phyloP scores from a whole-genome alignment of 2,329 filamentous ascomycete species.

The Ramularia endophylla region DNA sequence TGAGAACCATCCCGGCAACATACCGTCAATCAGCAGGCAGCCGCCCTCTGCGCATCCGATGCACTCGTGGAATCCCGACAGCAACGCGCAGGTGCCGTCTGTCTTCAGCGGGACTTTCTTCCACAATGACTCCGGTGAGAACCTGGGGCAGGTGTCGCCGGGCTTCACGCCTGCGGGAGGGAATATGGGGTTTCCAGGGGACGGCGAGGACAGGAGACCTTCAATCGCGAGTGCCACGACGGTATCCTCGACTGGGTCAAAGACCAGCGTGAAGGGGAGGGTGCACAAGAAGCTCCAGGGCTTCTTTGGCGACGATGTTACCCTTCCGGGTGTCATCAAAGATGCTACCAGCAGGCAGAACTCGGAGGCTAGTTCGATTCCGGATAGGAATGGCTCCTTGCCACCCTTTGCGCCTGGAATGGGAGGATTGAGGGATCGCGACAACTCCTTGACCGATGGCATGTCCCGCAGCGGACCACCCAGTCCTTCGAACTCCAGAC shows the following conservation, averaged over 20 bases:
- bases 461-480: constrained; percentile 48
- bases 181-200: constrained; percentile 45
- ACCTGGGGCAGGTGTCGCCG: constrained; percentile 62
- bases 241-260: constrained; percentile 78
- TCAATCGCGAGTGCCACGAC: constrained; percentile 85
- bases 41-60: constrained; percentile 51
- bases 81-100: constrained; percentile 34
- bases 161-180: constrained; percentile 55
- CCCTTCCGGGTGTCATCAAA: constrained; percentile 44
- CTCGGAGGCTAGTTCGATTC: constrained; percentile 51
- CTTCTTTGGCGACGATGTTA: constrained; percentile 89
- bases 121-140: constrained; percentile 71
- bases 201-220: constrained; percentile 72
- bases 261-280: constrained; percentile 58
- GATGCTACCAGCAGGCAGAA: constrained; percentile 51
- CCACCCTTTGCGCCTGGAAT: constrained; percentile 48
- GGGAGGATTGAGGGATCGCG: constrained; percentile 55
- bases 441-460: constrained; percentile 72
- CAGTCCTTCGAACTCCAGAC: constrained; percentile 70
- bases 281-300: constrained; percentile 78
- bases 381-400: constrained; percentile 25
- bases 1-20: constrained; percentile 48
- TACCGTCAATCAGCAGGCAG: constrained; percentile 27
- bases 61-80: constrained; percentile 40
- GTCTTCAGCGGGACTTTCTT: constrained; percentile 50